Evolutionary conservation across 2,329 filamentous ascomycete species (phyloP), one percentile per base, ranked within the genome.

Genomic region (Pseudogymnoascus sp.): DNA sequence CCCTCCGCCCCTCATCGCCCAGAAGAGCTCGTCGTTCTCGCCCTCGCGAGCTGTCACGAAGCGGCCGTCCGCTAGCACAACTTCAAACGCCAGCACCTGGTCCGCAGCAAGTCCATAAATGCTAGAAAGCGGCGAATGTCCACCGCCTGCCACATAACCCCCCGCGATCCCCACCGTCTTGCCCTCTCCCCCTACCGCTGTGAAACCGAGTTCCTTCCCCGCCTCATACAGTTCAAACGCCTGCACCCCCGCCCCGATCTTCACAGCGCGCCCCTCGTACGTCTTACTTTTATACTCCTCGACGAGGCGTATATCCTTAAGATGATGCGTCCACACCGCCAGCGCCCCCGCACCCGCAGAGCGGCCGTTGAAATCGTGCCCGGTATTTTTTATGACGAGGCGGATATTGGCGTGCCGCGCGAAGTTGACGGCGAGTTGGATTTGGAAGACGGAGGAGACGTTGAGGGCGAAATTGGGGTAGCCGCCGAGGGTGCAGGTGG

Each of bases 131-230:
- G 81, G 70, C 0, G 79, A 81, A 69, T 88, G 85, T 0, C 85
- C 85, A 0, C 82, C 85, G 0, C 83, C 84, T n/a, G 83, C 82
- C 1, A 79, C 75, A 50, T 83, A 88, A 0, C 85, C 85, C 3
- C 83, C 84, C 75, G 65, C 79, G 0, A 84, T 75, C 0, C 82
- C 80, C 2, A 88, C 84, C 0, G 79, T 80, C 53, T 78, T 78
- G 44, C 78, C 79, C 3, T 78, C 77, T 1, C 84, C 84, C 0
- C 81, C 82, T 0, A 87, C 80, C 2, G 85, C 72, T 1, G 77
- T 75, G 15, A 81, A 72, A 40, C 78, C 76, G 62, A 76, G 67
- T 1, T 72, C 67, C 59, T 79, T 73, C 0, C 81, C 76, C 1
- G 75, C 73, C 0, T 73, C 68, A 65, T 83, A 82, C 0, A 80